Evolutionary conservation across 2,329 filamentous ascomycete species (phyloP).

Genomic region (Fusarium burgessii): DNA sequence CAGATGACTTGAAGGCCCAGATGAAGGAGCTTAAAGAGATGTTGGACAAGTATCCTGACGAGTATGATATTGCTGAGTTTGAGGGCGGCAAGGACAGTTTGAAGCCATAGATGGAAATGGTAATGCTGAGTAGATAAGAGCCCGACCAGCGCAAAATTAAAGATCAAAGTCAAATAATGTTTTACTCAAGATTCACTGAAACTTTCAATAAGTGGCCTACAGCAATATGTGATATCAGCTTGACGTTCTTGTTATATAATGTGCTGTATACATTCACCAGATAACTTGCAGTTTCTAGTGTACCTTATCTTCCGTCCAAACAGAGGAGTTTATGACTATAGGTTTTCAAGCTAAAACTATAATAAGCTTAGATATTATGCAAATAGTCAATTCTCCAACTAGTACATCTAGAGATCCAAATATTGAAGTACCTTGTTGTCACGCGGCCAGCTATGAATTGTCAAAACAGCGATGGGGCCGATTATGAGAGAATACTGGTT

Average conservation of each 20-base stretch:
- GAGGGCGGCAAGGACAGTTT: conserved; percentile 79
- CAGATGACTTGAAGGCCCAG: conserved; percentile 81
- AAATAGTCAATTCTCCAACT: not conserved
- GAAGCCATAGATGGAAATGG: conserved; percentile 46
- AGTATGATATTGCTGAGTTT: conserved; percentile 86
- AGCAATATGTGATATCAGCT: not conserved
- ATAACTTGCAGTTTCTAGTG: not conserved
- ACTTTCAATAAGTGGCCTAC: not conserved
- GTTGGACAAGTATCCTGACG: conserved; percentile 86
- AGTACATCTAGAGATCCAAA: not conserved
- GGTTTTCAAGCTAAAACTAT: not conserved
- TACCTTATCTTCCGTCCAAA: not conserved
- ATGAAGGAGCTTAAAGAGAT: conserved; percentile 78
- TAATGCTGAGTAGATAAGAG: not conserved
- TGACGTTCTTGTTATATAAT: not conserved
- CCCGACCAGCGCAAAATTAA: not conserved
- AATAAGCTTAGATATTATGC: conserved; percentile 1
- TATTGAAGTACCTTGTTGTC: not conserved
- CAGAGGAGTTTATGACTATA: not conserved
- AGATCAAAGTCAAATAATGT: not conserved
- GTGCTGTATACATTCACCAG: not conserved
- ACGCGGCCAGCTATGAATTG: not conserved
- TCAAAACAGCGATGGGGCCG: not conserved
- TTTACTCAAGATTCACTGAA: not conserved
- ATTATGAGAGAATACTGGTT: not conserved